Evolutionary conservation across 2,329 filamentous ascomycete genomes (phyloP).

Genomic region (Trichoderma arundinaceum): DNA sequence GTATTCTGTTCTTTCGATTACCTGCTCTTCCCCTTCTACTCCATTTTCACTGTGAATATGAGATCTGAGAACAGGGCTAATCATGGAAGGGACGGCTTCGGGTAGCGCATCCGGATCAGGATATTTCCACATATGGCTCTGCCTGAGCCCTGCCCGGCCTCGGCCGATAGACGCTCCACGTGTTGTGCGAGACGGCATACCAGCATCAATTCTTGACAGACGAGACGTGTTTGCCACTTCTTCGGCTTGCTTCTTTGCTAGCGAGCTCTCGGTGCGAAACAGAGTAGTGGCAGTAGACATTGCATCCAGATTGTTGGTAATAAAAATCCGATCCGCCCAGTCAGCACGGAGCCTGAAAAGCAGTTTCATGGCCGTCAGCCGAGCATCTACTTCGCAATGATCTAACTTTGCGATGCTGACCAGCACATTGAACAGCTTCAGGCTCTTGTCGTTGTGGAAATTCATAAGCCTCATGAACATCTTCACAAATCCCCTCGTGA

Average conservation of each 20-base stretch:
- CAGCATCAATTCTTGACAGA: slow-evolving; percentile 52
- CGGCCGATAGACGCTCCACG: slow-evolving; percentile 62
- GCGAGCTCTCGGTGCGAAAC: slow-evolving; percentile 65
- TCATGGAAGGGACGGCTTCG: slow-evolving; percentile 50
- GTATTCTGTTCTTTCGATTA: slow-evolving; percentile 34
- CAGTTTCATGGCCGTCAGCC: slow-evolving; percentile 75
- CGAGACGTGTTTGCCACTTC: slow-evolving; percentile 56
- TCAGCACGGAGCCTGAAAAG: slow-evolving; percentile 85
- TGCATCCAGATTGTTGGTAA: slow-evolving; percentile 73
- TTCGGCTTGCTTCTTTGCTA: slow-evolving; percentile 57
- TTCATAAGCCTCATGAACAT: slow-evolving; percentile 79
- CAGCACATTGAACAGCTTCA: slow-evolving; percentile 65
- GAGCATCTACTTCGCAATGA: slow-evolving; percentile 69
- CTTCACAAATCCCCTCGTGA: slow-evolving; percentile 71
- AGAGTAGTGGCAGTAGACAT: slow-evolving; percentile 74
- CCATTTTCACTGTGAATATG: slow-evolving; percentile 32
- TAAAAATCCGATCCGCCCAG: slow-evolving; percentile 75
- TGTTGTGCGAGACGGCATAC: slow-evolving; percentile 47
- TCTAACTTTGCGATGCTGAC: slow-evolving; percentile 66
- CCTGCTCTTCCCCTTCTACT: slow-evolving; percentile 34
- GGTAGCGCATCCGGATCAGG: slow-evolving; percentile 64
- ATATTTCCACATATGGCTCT: slow-evolving; percentile 63
- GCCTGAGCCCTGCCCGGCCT: slow-evolving; percentile 43
- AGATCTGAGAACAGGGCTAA: slow-evolving; percentile 60
- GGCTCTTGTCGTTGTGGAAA: slow-evolving; percentile 67